phyloP scores from a whole-genome alignment of 106 monocot species.

The Phalaenopsis aphrodite region DNA sequence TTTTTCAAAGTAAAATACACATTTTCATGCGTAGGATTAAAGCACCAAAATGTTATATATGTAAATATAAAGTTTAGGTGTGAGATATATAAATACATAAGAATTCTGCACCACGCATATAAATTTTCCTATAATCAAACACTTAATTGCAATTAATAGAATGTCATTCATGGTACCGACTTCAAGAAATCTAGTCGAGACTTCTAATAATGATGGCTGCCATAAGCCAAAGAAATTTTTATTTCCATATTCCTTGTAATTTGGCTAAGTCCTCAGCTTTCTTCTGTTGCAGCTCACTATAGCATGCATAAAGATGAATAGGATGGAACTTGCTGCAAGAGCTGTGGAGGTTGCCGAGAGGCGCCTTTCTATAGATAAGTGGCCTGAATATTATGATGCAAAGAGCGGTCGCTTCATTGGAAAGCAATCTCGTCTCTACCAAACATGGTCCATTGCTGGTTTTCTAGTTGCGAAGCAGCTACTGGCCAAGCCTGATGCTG shows the following conservation, averaged over 20 bases:
- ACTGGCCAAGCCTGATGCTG: constrained; percentile 69
- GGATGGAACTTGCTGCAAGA: constrained; percentile 78
- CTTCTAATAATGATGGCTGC: not conserved
- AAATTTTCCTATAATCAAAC: too few species aligned
- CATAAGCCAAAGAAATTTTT: too few species aligned
- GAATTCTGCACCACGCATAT: too few species aligned
- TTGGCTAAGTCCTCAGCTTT: not conserved
- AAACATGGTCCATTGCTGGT: constrained; percentile 96
- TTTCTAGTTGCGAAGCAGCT: constrained; percentile 87
- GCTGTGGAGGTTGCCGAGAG: constrained; percentile 76
- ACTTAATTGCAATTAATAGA: too few species aligned
- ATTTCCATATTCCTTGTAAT: too few species aligned
- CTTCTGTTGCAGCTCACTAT: constrained; percentile 58
- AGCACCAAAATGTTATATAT: too few species aligned
- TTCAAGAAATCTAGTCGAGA: too few species aligned
- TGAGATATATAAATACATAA: too few species aligned
- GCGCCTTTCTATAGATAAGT: constrained; percentile 54
- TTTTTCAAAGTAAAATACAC: too few species aligned
- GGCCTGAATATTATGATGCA: constrained; percentile 92
- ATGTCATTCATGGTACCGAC: too few species aligned
- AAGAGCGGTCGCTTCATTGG: constrained; percentile 86
- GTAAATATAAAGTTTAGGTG: too few species aligned
- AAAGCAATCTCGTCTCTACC: constrained; percentile 79
- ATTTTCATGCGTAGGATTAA: too few species aligned
- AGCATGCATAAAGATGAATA: constrained; percentile 93